Conservation (phyloP, 176 grass and related monocot genomes). For the Avena atlantica region DNA sequence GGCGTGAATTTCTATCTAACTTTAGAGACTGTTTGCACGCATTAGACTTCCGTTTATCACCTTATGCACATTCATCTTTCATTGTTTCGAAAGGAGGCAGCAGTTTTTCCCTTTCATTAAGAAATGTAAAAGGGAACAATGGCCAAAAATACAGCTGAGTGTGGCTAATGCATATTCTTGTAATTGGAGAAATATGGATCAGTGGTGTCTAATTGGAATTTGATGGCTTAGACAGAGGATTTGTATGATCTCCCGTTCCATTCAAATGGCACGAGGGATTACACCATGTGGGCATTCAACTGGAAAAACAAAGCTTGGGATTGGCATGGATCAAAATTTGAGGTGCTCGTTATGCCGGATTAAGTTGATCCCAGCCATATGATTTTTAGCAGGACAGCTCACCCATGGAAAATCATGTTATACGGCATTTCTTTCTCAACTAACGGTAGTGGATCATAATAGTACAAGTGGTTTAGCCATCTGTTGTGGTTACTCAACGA, state of each 20-base stretch:
- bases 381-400: background rate
- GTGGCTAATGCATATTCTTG: background rate
- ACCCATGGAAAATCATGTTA: constrained; percentile 12
- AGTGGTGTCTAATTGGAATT: background rate
- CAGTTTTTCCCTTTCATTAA: background rate
- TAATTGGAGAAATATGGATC: background rate
- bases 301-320: background rate
- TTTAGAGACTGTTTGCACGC: constrained; percentile 26
- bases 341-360: background rate
- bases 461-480: background rate
- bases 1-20: background rate
- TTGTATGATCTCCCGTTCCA: constrained; percentile 19
- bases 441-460: background rate
- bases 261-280: background rate
- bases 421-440: background rate
- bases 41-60: background rate
- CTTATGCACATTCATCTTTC: background rate
- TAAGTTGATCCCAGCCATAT: background rate
- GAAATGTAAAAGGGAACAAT: background rate
- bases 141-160: constrained; percentile 16
- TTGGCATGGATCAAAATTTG: background rate
- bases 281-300: background rate
- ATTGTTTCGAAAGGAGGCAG: background rate
- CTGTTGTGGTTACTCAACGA: background rate
- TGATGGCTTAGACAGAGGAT: background rate